Base-by-base conservation (phyloP, 345 rosid genomes). In the Pistacia integerrima region DNA sequence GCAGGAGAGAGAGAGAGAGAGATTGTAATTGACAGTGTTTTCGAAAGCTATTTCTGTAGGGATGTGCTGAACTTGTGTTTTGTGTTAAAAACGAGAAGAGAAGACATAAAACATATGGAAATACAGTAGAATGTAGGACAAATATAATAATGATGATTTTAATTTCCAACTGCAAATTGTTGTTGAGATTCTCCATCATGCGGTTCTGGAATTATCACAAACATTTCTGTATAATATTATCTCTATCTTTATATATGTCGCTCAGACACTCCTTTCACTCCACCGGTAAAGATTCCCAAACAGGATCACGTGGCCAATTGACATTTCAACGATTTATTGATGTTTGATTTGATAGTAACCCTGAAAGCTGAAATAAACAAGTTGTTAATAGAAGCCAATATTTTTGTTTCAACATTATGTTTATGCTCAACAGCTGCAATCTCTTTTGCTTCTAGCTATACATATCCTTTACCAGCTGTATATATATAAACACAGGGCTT, bases 61-160 rank as follows among this genome's bases (percentile, higher is more conserved):
- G 25, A 56, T 38, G 13, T 38, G 36, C 12, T 38, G 3, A 35
- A 57, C 33, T 5, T 17, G 5, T 55, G 62, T 51, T n/a, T 11
- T 3, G 33, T 41, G 11, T 41, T 44, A 4, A 41, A 66, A 18
- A 10, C 28, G n/a, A 11, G 18, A 8, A 16, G 16, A 25, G 16
- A 61, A 46, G 76, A 25, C 25, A 10, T 30, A 1, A 25, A 18
- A 17, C 11, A 48, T 17, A 30, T 17, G 55, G 41, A 18, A 48
- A 17, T 49, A 61, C 46, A 28, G 5, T 8, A 36, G 41, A 18
- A 18, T 0, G 13, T 61, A 44, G 68, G 68, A 62, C 68, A 62
- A 49, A n/a, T 17, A 62, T 28, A 61, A 73, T 60, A 73, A 72
- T 60, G 66, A 59, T 67, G 76, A 65, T 41, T 5, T 0, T 66